Conservation (phyloP, 257 asterid genomes). For the Plantago elongata region DNA sequence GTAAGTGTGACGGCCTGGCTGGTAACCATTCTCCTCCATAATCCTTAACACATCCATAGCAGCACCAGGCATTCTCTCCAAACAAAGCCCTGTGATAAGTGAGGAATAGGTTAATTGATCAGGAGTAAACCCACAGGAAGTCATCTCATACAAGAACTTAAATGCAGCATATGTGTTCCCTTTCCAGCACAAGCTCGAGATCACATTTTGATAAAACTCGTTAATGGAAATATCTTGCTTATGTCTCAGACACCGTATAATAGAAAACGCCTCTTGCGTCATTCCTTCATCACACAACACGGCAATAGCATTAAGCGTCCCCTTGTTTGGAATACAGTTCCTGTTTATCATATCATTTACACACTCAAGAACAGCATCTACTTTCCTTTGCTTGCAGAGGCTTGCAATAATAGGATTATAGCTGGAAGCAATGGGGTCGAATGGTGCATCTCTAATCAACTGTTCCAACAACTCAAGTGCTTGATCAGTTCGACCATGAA, state of each 20-base stretch:
- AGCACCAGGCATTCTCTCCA: constrained; percentile 68
- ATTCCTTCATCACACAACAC: constrained; percentile 61
- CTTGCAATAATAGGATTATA: constrained; percentile 67
- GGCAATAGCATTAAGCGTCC: constrained; percentile 76
- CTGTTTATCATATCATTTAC: constrained; percentile 54
- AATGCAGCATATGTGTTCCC: constrained; percentile 75
- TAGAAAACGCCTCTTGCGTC: constrained; percentile 63
- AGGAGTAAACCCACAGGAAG: constrained; percentile 50
- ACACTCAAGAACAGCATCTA: constrained; percentile 48
- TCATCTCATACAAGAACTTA: constrained; percentile 58
- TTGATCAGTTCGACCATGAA: constrained; percentile 60
- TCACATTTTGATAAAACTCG: constrained; percentile 52
- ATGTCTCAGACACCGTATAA: constrained; percentile 53
- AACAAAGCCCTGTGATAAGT: constrained; percentile 68
- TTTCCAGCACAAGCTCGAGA: constrained; percentile 62
- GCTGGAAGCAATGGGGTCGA: constrained; percentile 67
- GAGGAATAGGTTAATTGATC: constrained; percentile 79
- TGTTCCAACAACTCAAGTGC: constrained; percentile 74
- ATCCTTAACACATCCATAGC: constrained; percentile 53
- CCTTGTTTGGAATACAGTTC: constrained; percentile 60
- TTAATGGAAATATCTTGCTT: constrained; percentile 41
- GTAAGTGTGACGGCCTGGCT: constrained; percentile 55
- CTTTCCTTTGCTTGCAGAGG: constrained; percentile 60
- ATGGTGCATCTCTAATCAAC: constrained; percentile 44
- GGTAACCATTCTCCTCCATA: constrained; percentile 56